Evolutionary conservation across 208 protist species (phyloP).

Genomic region (Leishmania braziliensis): DNA sequence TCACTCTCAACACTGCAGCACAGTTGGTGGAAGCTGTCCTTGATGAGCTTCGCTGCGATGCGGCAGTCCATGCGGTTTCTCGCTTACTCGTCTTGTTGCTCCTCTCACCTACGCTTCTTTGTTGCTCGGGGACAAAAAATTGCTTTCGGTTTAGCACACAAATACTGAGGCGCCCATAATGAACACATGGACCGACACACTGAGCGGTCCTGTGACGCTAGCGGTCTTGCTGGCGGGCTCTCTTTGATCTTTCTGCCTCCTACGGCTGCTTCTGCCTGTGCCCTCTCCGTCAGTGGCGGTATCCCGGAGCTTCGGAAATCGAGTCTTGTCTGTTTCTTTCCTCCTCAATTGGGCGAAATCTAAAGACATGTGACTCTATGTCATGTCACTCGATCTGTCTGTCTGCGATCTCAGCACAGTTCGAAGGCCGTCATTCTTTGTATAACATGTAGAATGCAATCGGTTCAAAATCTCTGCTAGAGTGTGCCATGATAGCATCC

Average conservation of each 20-base stretch:
- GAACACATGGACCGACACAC: neutral
- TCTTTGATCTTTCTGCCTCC: neutral
- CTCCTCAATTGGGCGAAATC: neutral
- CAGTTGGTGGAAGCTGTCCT: neutral
- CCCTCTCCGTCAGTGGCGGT: neutral
- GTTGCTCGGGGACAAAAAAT: neutral
- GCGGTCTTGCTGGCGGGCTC: neutral
- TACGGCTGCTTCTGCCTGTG: neutral
- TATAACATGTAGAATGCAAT: conserved; percentile 7
- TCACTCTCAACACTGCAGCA: neutral
- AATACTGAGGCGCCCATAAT: neutral
- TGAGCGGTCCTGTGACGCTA: neutral
- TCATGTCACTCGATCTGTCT: neutral
- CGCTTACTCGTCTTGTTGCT: neutral
- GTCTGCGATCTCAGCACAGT: conserved; percentile 3
- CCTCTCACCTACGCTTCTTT: neutral
- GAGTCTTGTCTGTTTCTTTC: neutral
- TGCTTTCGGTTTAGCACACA: neutral
- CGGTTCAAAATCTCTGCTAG: conserved; percentile 33
- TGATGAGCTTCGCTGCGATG: neutral
- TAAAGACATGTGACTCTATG: neutral
- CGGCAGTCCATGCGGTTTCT: neutral
- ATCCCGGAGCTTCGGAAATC: neutral
- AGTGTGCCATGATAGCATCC: neutral
- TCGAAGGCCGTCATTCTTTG: conserved; percentile 31